Percentiles rank a stretch among this genome's conserved stretches.
phyloP scores from a whole-genome alignment of 2,329 filamentous ascomycete species.

The Metarhizium sp. region DNA sequence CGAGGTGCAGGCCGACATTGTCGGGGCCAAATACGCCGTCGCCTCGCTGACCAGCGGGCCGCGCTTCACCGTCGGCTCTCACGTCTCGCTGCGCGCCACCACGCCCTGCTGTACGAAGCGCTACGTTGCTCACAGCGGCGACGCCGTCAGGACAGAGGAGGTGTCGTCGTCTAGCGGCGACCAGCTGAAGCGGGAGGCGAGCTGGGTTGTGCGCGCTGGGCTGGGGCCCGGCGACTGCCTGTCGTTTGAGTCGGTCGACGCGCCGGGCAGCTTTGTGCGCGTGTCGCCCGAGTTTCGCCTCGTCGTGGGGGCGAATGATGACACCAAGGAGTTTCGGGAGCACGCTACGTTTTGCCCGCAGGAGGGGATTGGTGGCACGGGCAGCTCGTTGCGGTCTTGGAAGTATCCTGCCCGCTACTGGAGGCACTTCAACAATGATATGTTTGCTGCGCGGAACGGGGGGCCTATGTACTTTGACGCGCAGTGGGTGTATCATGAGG shows the following conservation, averaged over 20 bases:
- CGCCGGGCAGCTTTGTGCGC: conserved; percentile 47
- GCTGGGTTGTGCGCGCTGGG: conserved; percentile 43
- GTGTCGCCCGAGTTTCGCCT: conserved; percentile 43
- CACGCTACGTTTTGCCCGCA: conserved; percentile 56
- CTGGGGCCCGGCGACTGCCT: conserved; percentile 47
- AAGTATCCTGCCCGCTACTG: conserved; percentile 50
- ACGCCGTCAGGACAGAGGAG: conserved; percentile 43
- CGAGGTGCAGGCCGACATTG: conserved; percentile 50
- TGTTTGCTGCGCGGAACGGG: not conserved
- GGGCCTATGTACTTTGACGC: not conserved
- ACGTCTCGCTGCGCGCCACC: conserved; percentile 45
- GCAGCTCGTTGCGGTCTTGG: conserved; percentile 47
- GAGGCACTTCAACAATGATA: conserved; percentile 35
- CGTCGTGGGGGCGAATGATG: conserved; percentile 39
- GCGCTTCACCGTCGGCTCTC: conserved; percentile 35
- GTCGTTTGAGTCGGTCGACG: conserved; percentile 52
- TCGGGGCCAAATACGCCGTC: conserved; percentile 13
- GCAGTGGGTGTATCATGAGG: not conserved
- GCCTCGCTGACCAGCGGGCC: conserved; percentile 37
- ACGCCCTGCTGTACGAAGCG: conserved; percentile 43
- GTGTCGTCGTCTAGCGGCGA: conserved; percentile 40
- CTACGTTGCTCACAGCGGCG: conserved; percentile 44
- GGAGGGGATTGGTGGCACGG: conserved; percentile 39
- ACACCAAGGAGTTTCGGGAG: conserved; percentile 45
- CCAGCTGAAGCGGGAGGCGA: conserved; percentile 40